Evolutionary conservation across 23 red algal genomes (phyloP).

Genomic region (Gracilaria vermiculophylla): DNA sequence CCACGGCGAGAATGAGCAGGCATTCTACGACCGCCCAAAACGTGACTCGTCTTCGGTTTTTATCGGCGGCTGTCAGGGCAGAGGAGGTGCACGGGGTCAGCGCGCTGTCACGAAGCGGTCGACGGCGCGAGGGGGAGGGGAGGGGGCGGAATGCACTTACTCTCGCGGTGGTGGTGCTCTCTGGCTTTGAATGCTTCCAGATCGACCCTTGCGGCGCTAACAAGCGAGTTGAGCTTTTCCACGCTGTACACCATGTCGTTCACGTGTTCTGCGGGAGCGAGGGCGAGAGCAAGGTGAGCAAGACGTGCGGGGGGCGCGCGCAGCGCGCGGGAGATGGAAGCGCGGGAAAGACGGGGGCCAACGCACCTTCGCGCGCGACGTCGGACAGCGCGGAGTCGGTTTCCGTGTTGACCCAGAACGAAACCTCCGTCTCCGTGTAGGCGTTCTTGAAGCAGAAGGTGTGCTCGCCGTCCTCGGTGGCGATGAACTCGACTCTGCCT

Average conservation of each 20-base stretch:
- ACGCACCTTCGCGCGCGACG: conserved; percentile 78
- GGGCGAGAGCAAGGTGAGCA: neutral
- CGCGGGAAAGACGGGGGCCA: neutral
- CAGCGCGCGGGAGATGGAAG: too few species aligned
- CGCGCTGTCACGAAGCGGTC: neutral
- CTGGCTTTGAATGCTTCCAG: conserved; percentile 80
- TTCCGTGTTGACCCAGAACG: conserved; percentile 84
- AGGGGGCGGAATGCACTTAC: conserved; percentile 15
- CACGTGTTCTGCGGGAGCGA: conserved; percentile 61
- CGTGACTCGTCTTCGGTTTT: conserved; percentile 73
- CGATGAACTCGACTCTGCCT: conserved; percentile 75
- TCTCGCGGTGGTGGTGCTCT: conserved; percentile 69
- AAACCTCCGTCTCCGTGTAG: conserved; percentile 77
- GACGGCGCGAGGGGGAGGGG: neutral
- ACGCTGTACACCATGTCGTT: conserved; percentile 86
- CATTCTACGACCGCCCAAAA: conserved; percentile 79
- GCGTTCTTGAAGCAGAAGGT: conserved; percentile 82
- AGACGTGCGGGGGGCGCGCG: neutral
- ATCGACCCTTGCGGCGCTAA: conserved; percentile 76
- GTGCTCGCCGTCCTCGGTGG: conserved; percentile 80
- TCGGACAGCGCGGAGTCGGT: conserved; percentile 70
- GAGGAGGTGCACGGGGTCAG: neutral
- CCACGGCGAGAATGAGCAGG: conserved; percentile 62
- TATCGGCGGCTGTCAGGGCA: conserved; percentile 51
- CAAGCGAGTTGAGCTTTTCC: conserved; percentile 75